phyloP scores from a whole-genome alignment of 768 basidiomycete species.

The Xerocomus brunneocitrinus region DNA sequence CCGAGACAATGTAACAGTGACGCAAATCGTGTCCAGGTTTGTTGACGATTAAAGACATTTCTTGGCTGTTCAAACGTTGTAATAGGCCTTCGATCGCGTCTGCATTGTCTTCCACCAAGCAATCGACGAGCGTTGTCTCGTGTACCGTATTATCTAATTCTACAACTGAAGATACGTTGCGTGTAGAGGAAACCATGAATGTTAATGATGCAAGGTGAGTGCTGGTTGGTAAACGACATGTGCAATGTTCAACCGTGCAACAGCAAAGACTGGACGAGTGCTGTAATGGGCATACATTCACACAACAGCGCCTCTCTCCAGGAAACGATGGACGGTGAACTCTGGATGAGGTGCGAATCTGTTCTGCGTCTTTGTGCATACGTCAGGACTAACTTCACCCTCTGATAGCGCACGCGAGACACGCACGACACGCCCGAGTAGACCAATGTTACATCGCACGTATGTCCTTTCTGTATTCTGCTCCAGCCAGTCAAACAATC shows the following conservation, averaged over 20 bases:
- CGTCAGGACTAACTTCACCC: not conserved
- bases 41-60: not conserved
- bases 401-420: not conserved
- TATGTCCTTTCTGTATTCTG: not conserved
- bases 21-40: not conserved
- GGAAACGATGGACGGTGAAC: not conserved
- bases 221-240: not conserved
- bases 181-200: not conserved
- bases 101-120: not conserved
- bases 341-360: not conserved
- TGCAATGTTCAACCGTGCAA: not conserved
- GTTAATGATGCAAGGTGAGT: not conserved
- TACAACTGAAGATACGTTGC: not conserved
- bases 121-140: not conserved
- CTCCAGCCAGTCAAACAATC: not conserved
- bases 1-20: not conserved
- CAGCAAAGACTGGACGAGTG: not conserved
- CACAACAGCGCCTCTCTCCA: not conserved
- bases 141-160: not conserved
- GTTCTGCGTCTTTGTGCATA: not conserved
- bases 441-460: not conserved
- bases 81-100: not conserved
- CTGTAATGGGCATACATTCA: not conserved
- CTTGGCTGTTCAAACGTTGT: not conserved
- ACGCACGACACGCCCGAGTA: not conserved